Evolutionary conservation across 805 yeast genomes (phyloP), one percentile per base, ranked within the genome.

Genomic region (Candida coquimbonensis): DNA sequence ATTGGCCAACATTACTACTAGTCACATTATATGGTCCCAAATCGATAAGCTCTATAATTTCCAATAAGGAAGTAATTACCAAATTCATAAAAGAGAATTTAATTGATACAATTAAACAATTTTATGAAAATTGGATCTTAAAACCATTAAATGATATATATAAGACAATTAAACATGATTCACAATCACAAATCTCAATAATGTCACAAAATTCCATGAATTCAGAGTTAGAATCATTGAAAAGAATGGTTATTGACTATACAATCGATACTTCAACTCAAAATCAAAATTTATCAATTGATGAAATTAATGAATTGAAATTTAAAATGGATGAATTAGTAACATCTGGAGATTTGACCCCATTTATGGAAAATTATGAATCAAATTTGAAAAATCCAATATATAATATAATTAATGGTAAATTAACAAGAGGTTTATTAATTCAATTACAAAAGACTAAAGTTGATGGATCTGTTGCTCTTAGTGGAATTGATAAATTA

Each of bases 381-480:
- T 56, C 66, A 25, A 91, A 88, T 53, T 68, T 93, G 47, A 76
- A 79, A 47, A 61, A 70, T 7, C 98, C 98, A 0, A 58, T 89
- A 40, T 73, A 69, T 45, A 80, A 82, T 34, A 47, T 89, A 3
- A 46, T 67, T 2, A 64, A 66, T 13, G 99, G 98, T 5, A 78
- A 81, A 46, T 72, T 91, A 52, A 64, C 89, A 9, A 73, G 96
- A 45, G 80, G 90, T 14, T 63, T 93, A 39, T 67, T 93, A 57
- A 90, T 91, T 50, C 98, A 93, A 63, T 71, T 93, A n/a, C 99
- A 91, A 63, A 91, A 93, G 65, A 83, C 96, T 12, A 91, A 91
- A 64, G 97, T 93, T 7, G 99, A 91, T 62, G 96, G 96, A 9
- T 89, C 86, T 34, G 69, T 89, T 6, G 98, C 96, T 0, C 76